Evolutionary conservation across 164 flowering plant species (phyloP).

Genomic region (Macadamia tetraphylla): DNA sequence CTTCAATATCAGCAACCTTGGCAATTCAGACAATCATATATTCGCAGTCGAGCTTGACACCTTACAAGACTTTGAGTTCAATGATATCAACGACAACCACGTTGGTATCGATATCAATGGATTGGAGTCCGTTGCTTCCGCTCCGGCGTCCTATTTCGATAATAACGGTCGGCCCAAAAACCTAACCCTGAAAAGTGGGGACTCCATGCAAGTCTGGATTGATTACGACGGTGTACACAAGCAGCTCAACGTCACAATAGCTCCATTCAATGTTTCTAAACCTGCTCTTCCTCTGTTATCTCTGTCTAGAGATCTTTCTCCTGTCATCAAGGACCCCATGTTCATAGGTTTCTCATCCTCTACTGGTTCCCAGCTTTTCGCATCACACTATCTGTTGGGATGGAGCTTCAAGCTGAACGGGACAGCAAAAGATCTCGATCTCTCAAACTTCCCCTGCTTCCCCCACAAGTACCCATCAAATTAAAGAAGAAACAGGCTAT

Average conservation of each 20-base stretch:
- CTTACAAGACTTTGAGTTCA: not conserved
- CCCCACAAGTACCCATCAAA: conserved; percentile 6
- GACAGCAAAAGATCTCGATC: conserved; percentile 19
- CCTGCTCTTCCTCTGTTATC: conserved; percentile 34
- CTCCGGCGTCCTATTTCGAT: conserved; percentile 28
- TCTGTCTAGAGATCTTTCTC: conserved; percentile 42
- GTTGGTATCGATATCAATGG: conserved; percentile 8
- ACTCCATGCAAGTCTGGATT: conserved; percentile 53
- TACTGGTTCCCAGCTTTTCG: conserved; percentile 41
- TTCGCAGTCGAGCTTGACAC: conserved; percentile 23
- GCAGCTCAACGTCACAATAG: conserved; percentile 39
- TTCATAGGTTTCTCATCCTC: conserved; percentile 77
- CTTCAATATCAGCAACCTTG: conserved; percentile 14
- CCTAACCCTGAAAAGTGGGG: conserved; percentile 40
- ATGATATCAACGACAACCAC: conserved; percentile 6
- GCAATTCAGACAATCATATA: conserved; percentile 11
- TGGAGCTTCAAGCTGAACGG: conserved; percentile 35
- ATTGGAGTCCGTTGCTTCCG: conserved; percentile 15
- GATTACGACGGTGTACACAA: conserved; percentile 44
- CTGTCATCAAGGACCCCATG: conserved; percentile 38
- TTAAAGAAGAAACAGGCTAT: conserved; percentile 7
- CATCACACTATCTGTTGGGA: conserved; percentile 24
- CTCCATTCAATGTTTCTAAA: conserved; percentile 24
- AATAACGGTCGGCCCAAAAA: conserved; percentile 11
- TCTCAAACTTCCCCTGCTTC: conserved; percentile 23